Evolutionary conservation across 2,329 filamentous ascomycete species (phyloP), one percentile per base, ranked within the genome.

Genomic region (Fusarium hostae): DNA sequence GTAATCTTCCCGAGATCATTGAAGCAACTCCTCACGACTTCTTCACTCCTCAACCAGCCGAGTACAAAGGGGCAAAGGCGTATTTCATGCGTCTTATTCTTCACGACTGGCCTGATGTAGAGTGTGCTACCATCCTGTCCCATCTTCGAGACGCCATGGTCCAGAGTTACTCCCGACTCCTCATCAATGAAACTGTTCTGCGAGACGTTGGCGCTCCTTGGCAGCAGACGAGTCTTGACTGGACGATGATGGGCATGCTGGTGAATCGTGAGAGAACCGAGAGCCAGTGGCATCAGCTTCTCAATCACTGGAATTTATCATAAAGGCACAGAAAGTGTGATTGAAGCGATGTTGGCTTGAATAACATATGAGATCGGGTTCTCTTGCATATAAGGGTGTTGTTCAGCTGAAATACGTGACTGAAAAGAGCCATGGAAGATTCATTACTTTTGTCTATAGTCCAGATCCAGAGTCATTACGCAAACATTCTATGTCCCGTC

Each of bases 51-150:
- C 74, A 79, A 50, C 72, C 72, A 6, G 43, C 40, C 2, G 59
- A 65, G 20, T 69, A 61, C n/a, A 48, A 72, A 16, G 77, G 69
- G 10, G 84, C 81, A 2, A 77, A 81, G 26, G 77, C 83, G 16
- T 86, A 85, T 71, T 77, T 86, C 52, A 78, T 86, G 63, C 82
- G 82, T 15, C 78, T 80, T 64, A 84, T 86, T 39, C 75, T 87
- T 9, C 85, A 86, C 69, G 83, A 86, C 76, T 86, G 84, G 84
- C 79, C 82, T 0, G 81, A 86, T 44, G 75, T 76, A 6, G 75
- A 83, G 26, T 73, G 77, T 2, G 65, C 73, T 15, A 59, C 65
- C 18, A 84, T 85, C 37, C 69, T 81, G 3, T 40, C 52, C 9
- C 55, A 71, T 28, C 37, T 72, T 7, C 50, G 60, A 32, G 66